Conservation (phyloP, 805 yeast species). For the Kluyveromyces dobzhanskii region DNA sequence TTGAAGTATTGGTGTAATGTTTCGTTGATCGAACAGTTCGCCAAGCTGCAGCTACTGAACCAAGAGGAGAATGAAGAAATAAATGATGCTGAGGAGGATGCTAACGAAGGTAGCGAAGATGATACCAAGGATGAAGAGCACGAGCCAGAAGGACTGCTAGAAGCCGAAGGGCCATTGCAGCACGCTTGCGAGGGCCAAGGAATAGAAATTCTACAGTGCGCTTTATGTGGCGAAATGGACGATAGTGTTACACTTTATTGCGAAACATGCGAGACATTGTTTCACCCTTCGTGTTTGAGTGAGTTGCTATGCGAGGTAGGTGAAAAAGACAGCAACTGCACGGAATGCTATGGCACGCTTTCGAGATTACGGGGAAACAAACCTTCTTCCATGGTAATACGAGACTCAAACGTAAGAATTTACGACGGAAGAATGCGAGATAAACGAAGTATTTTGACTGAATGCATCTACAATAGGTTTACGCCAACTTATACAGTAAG, state of each 20-base stretch:
- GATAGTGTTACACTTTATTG: constrained; percentile 10
- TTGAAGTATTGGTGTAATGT: constrained; percentile 4
- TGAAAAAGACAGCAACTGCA: constrained; percentile 4
- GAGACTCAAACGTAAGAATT: constrained; percentile 4
- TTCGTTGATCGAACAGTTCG: constrained; percentile 3
- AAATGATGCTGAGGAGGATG: not conserved
- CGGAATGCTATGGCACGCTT: constrained; percentile 1
- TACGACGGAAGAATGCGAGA: constrained; percentile 9
- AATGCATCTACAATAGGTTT: constrained; percentile 1
- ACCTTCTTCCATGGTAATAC: no score
- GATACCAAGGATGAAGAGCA: constrained; percentile 7
- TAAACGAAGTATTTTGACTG: constrained; percentile 3
- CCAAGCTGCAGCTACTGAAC: constrained; percentile 1
- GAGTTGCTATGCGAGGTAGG: constrained; percentile 17
- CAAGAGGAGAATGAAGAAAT: not conserved
- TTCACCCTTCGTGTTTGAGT: constrained; percentile 21
- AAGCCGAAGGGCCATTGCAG: constrained; percentile 4
- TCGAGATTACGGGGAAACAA: not conserved
- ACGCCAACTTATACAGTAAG: not conserved
- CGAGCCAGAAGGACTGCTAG: not conserved
- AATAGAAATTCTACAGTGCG: constrained; percentile 7
- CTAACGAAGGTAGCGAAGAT: not conserved
- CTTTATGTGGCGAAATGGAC: constrained; percentile 16
- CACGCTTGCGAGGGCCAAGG: not conserved
- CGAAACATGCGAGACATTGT: constrained; percentile 11